These are phyloP conservation scores for Oenanthe javanica DNA, from an alignment of 140 eudicot genomes.

Conservation along the genomic window DNA sequence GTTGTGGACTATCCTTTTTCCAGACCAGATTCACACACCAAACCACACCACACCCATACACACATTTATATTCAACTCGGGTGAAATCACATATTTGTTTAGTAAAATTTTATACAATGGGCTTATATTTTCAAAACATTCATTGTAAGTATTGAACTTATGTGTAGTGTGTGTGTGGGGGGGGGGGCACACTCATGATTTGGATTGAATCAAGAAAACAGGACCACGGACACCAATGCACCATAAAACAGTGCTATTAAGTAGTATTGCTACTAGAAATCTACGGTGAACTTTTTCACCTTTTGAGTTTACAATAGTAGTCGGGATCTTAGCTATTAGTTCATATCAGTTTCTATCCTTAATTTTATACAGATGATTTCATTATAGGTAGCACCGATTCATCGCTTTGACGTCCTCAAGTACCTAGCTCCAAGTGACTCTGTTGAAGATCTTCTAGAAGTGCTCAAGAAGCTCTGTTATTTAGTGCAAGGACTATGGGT, in stretches of 20 bases:
- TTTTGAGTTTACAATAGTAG: not conserved
- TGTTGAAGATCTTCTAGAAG: constrained; percentile 43
- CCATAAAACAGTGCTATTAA: not conserved
- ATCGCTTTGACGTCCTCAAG: constrained; percentile 53
- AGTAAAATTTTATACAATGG: no score
- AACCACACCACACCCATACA: no score
- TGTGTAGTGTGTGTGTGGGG: no score
- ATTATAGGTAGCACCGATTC: constrained; percentile 57
- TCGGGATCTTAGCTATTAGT: not conserved
- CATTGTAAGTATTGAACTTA: not conserved
- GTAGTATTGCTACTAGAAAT: not conserved
- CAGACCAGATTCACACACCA: no score
- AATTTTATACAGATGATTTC: not conserved
- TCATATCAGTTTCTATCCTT: constrained; percentile 2
- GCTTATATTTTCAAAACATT: not conserved
- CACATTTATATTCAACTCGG: no score
- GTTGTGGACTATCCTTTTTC: no score
- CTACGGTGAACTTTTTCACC: not conserved
- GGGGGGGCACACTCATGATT: no score
- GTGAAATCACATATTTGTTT: no score
- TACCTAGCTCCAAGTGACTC: constrained; percentile 58
- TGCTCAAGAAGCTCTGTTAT: constrained; percentile 44
- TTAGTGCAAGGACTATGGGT: constrained; percentile 91
- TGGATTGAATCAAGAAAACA: no score
- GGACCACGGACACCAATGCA: not conserved